Conservation (phyloP, 129 eudicot species). For the Flaveria ramosissima region DNA sequence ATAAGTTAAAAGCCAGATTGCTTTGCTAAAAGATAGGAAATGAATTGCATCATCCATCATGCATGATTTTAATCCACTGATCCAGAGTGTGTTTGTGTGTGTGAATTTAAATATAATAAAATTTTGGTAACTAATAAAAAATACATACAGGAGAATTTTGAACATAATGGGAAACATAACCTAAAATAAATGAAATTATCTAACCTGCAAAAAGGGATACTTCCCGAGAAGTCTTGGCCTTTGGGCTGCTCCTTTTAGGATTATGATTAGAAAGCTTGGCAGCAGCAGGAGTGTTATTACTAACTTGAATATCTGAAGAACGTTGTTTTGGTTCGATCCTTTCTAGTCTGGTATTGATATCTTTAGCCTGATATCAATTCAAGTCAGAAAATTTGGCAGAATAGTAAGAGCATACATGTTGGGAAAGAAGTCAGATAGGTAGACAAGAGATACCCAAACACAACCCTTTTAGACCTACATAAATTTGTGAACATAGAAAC, state of each 20-base stretch:
- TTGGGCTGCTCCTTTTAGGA: constrained; percentile 86
- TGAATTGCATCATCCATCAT: neutral
- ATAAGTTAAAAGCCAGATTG: neutral
- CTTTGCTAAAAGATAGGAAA: neutral
- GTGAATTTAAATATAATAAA: neutral
- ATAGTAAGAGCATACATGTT: neutral
- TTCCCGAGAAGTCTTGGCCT: constrained; percentile 78
- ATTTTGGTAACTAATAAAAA: constrained; percentile 2
- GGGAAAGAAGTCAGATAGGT: constrained; percentile 2
- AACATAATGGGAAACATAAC: neutral
- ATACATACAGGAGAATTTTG: neutral
- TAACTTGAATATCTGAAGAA: constrained; percentile 55
- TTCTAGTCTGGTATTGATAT: constrained; percentile 89
- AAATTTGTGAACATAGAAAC: neutral
- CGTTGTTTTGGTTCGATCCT: constrained; percentile 78
- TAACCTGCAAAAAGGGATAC: constrained; percentile 88
- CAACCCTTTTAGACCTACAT: constrained; percentile 5
- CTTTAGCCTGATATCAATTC: constrained; percentile 62
- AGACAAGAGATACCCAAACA: constrained; percentile 15
- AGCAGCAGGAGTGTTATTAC: constrained; percentile 49
- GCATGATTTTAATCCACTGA: neutral
- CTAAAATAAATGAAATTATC: neutral
- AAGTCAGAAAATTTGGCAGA: constrained; percentile 6
- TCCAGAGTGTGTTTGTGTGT: constrained; percentile 10
- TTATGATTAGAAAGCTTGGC: constrained; percentile 52